Percentiles rank a stretch among this genome's conserved stretches.
phyloP scores from a whole-genome alignment of 768 basidiomycete genomes.

The Naganishia antarctica region DNA sequence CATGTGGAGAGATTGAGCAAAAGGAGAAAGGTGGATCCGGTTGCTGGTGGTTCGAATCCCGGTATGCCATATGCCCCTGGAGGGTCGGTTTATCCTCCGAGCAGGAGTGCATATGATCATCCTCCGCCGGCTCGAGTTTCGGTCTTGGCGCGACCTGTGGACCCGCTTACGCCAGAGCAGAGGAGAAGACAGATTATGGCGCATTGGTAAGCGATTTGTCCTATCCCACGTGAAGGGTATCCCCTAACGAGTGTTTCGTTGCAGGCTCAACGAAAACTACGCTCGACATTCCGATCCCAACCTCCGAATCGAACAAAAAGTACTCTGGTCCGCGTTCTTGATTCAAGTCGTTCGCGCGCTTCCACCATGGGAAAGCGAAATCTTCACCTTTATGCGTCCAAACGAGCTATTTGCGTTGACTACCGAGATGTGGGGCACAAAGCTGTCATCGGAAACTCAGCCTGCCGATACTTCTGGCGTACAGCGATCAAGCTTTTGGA shows the following conservation, averaged over 20 bases:
- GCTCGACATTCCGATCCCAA: conserved; percentile 5
- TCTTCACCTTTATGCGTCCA: conserved; percentile 17
- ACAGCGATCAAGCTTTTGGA: conserved; percentile 2
- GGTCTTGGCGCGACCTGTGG: neutral
- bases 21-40: neutral
- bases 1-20: neutral
- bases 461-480: neutral
- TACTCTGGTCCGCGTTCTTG: conserved; percentile 1
- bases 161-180: neutral
- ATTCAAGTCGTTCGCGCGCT: neutral
- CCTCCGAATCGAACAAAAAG: conserved; percentile 18
- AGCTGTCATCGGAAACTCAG: neutral
- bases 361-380: conserved; percentile 15
- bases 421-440: conserved; percentile 15
- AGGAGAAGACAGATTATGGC: conserved; percentile 18
- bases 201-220: neutral
- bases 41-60: neutral
- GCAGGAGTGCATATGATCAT: neutral
- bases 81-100: neutral
- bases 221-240: too few species aligned
- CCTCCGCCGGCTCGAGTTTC: neutral
- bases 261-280: conserved; percentile 12
- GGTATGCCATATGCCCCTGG: neutral
- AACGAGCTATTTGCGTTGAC: conserved; percentile 11
- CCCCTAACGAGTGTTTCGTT: too few species aligned